phyloP scores from a whole-genome alignment of 129 eudicot species.

The Chrysanthemum seticuspe region DNA sequence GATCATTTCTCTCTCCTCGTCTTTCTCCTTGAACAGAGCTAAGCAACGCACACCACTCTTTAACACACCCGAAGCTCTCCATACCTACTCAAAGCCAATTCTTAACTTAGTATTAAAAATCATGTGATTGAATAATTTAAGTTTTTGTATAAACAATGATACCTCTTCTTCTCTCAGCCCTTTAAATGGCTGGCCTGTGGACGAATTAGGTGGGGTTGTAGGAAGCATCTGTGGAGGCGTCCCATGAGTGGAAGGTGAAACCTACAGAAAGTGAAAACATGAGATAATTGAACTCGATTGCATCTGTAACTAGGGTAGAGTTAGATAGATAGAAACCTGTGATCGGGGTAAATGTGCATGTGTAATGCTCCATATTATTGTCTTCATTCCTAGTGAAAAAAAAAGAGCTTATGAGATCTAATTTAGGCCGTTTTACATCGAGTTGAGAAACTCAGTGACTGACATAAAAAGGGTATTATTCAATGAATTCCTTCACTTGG shows the following conservation, averaged over 20 bases:
- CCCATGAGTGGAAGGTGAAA: conserved; percentile 80
- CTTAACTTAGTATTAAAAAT: conserved; percentile 17
- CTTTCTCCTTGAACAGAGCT: conserved; percentile 88
- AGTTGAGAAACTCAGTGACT: not conserved
- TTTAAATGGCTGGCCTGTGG: conserved; percentile 66
- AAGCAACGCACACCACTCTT: conserved; percentile 98
- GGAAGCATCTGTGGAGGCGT: conserved; percentile 76
- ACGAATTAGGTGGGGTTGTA: conserved; percentile 54
- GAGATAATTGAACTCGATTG: not conserved
- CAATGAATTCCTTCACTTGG: conserved; percentile 4
- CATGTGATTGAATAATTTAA: conserved; percentile 8
- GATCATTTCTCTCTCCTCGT: conserved; percentile 94
- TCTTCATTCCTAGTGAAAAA: conserved; percentile 83
- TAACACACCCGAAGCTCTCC: conserved; percentile 95
- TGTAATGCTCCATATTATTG: conserved; percentile 97
- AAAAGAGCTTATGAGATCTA: not conserved
- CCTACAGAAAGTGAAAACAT: conserved; percentile 36
- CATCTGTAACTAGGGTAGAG: not conserved
- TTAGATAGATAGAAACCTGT: conserved; percentile 50
- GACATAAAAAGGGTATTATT: not conserved
- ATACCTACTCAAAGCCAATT: conserved; percentile 50
- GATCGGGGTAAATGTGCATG: conserved; percentile 95
- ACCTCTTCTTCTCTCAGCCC: conserved; percentile 99
- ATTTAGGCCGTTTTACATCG: too few relatives aligned
- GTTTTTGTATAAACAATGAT: conserved; percentile 12